Base-by-base conservation (phyloP, 768 basidiomycete genomes). In the Podaxis mareebaensis region DNA sequence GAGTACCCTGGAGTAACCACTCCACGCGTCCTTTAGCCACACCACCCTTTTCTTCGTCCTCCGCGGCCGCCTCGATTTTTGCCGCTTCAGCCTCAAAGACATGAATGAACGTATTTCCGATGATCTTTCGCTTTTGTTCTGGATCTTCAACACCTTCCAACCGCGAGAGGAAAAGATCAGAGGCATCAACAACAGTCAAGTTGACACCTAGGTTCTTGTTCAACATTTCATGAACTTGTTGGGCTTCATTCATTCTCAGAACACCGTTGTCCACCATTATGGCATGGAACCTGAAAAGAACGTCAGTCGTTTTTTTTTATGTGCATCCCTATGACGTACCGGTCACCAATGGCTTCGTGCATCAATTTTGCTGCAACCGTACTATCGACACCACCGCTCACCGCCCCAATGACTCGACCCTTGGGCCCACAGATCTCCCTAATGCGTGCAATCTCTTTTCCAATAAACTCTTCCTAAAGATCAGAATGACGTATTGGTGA, bases 201-300 rank as follows among this genome's bases (percentile, higher is more conserved):
- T 96, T 99, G 67, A 99, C 94, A 52, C 96, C 96, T 60, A 99
- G 88, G 71, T 99, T 86, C 71, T 86, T 85, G 76, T 90, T 93
- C 57, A 99, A 84, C 95, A 96, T 98, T 68, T 90, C 86, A 75
- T 96, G 75, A 15, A 99, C 97, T 74, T 97, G 95, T 58, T 84
- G 72, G 10, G 89, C 95, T 74, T 99, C 97, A 71, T 98, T 90
- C 67, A 91, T 76, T 58, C 97, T 92, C 11, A 99, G 83, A 30
- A 99, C 96, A 62, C 97, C 97, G 71, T 99, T 99, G 77, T 99
- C 96, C 49, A 99, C 97, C 95, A 99, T 96, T 78, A 99, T 97
- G 10, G 96, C 97, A 71, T 96, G 97, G 83, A 99, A 99, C 64
- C 96, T 96, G 69, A 17, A 7, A 6, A 42, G 52, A 10, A 56